Base-by-base conservation (phyloP, 2,329 filamentous ascomycete genomes). In the Simplicillium sp. region DNA sequence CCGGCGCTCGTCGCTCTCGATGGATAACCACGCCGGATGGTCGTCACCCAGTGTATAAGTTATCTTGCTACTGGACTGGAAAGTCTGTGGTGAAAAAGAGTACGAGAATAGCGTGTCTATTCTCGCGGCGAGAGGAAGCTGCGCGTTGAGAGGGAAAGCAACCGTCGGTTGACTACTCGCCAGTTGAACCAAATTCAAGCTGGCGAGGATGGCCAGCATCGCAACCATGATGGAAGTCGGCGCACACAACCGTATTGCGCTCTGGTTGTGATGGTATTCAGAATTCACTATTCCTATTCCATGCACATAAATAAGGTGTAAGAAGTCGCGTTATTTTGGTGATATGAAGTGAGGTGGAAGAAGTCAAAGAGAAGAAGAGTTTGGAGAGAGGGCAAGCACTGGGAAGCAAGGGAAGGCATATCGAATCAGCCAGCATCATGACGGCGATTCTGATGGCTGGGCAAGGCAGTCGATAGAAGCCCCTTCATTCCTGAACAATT, bases 111-210 rank as follows among this genome's bases (percentile, higher is more conserved):
- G 68, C 50, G 81, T 56, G 33, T 73, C 75, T 44, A 84, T 68
- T 48, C 84, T 75, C 15, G 86, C 87, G 40, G 89, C 82, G 3
- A 83, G 82, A 28, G 87, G 87, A 1, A 94, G 73, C 59, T 95
- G 88, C 3, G 85, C 80, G 60, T 92, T 94, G 59, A 94, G 71
- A 1, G 87, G 87, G 50, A 89, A 90, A 36, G 68, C 64, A 37
- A 70, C 54, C 17, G 58, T 52, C 11, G 74, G 74, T 14, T 59
- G 53, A 39, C 64, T 58, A 31, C 44, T 48, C n/a, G 56, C 57
- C 29, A 61, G 48, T 20, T 47, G 48, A 33, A 55, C 32, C 41
- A 65, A 44, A 29, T 33, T 13, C 15, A 33, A 15, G 15, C 31
- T 11, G 12, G 31, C 43, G n/a, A 44, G 32, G 36, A 39, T 20